phyloP scores from a whole-genome alignment of 2,329 filamentous ascomycete genomes.

The Endocalyx cinctus region DNA sequence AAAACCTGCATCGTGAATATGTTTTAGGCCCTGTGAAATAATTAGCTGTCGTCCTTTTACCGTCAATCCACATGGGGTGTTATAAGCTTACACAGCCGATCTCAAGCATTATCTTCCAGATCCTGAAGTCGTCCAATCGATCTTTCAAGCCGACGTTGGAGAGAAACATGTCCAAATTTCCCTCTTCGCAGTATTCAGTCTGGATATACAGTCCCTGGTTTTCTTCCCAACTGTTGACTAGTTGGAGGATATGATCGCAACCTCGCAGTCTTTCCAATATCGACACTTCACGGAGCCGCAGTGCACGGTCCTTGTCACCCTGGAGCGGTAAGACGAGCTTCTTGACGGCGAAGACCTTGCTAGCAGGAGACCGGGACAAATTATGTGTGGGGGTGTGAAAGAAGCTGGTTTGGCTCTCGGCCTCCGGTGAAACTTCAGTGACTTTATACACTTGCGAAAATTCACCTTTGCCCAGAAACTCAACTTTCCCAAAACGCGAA shows the following conservation, averaged over 20 bases:
- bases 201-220: constrained; percentile 89
- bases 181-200: constrained; percentile 94
- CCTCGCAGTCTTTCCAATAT: constrained; percentile 72
- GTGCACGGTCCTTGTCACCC: constrained; percentile 73
- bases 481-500: constrained; percentile 74
- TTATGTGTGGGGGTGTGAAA: constrained; percentile 43
- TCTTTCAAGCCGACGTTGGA: constrained; percentile 77
- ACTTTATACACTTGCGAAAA: constrained; percentile 92
- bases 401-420: constrained; percentile 36
- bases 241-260: constrained; percentile 79
- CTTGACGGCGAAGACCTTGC: constrained; percentile 83
- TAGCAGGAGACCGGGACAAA: constrained; percentile 49
- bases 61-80: neutral
- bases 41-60: constrained; percentile 19
- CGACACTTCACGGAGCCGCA: constrained; percentile 78
- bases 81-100: constrained; percentile 68
- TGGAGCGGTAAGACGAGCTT: constrained; percentile 79
- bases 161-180: constrained; percentile 82
- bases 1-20: constrained; percentile 84
- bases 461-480: constrained; percentile 78
- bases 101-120: constrained; percentile 96
- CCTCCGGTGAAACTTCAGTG: constrained; percentile 37
- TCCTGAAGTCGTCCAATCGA: constrained; percentile 90
- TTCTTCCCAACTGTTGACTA: constrained; percentile 84
- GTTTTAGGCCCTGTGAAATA: constrained; percentile 66